These are phyloP conservation scores for Papiliotrema nemorosa DNA, from an alignment of 1,284 basidiomycete species.

Conservation along the genomic window DNA sequence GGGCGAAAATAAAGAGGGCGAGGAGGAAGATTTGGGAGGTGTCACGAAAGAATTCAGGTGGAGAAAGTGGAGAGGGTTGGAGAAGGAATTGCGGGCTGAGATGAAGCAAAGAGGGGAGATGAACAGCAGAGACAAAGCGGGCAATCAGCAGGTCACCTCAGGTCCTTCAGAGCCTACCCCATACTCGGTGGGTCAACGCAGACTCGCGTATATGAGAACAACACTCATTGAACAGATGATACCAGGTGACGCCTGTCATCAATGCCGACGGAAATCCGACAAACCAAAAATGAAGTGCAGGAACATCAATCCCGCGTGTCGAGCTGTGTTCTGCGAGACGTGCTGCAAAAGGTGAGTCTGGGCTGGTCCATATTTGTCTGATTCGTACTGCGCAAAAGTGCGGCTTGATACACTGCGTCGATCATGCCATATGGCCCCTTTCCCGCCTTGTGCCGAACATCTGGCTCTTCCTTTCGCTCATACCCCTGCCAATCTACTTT, in stretches of 20 bases:
- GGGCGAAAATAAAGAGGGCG: constrained; percentile 12
- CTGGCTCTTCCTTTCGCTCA: background rate
- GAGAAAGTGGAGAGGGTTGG: constrained; percentile 24
- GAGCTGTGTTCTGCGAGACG: constrained; percentile 31
- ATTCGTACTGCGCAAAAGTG: too few relatives aligned
- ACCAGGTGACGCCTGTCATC: constrained; percentile 39
- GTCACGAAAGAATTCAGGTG: constrained; percentile 28
- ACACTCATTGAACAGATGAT: constrained; percentile 12
- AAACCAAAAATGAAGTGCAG: constrained; percentile 44
- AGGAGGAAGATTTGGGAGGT: constrained; percentile 19
- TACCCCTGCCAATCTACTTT: background rate
- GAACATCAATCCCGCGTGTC: constrained; percentile 35
- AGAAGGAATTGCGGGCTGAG: constrained; percentile 19
- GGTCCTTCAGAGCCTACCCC: constrained; percentile 29
- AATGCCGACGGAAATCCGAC: constrained; percentile 38
- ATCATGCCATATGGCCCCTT: too few relatives aligned
- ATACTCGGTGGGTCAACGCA: constrained; percentile 24
- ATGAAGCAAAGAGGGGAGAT: constrained; percentile 8
- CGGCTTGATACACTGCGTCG: background rate
- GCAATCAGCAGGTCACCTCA: too few relatives aligned
- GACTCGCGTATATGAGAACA: background rate
- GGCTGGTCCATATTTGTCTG: too few relatives aligned
- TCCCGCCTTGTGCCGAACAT: background rate
- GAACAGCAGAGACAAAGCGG: background rate
- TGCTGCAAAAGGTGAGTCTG: constrained; percentile 43